Percentiles rank a stretch among this genome's conserved stretches.
Conservation (phyloP, 306 rosid species). For the Hippophae rhamnoides region DNA sequence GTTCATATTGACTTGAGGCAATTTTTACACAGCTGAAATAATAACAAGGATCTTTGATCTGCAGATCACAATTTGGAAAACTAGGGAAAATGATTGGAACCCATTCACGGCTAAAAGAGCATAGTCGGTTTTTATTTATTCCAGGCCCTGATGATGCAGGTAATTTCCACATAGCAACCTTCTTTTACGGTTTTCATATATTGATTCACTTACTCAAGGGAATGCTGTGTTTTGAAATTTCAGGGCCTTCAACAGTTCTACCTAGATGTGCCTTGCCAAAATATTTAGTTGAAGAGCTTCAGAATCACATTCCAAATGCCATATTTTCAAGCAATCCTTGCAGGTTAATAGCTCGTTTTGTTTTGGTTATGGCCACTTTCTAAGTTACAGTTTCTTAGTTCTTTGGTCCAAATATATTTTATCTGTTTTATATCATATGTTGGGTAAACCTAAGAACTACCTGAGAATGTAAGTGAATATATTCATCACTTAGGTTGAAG, state of each 20-base stretch:
- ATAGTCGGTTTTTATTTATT: slow-evolving; percentile 72
- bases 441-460: neutral
- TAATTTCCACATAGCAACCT: slow-evolving; percentile 12
- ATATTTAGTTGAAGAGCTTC: slow-evolving; percentile 76
- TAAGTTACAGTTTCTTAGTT: neutral
- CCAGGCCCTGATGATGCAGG: slow-evolving; percentile 97
- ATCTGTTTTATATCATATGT: neutral
- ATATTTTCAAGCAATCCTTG: slow-evolving; percentile 91
- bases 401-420: too few relatives aligned
- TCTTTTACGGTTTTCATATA: slow-evolving; percentile 3
- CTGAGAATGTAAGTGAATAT: neutral
- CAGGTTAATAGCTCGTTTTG: slow-evolving; percentile 43
- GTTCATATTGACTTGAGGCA: neutral
- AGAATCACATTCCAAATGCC: slow-evolving; percentile 61
- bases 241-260: slow-evolving; percentile 74
- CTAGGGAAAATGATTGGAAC: slow-evolving; percentile 71
- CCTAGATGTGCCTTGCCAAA: slow-evolving; percentile 75
- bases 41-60: slow-evolving; percentile 16
- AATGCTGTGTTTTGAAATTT: slow-evolving; percentile 4
- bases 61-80: slow-evolving; percentile 74
- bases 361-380: neutral
- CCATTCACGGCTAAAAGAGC: slow-evolving; percentile 57
- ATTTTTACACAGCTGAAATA: slow-evolving; percentile 7
- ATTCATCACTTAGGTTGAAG: neutral
- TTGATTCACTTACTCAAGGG: neutral